Evolutionary conservation across 345 rosid genomes (phyloP).

Genomic region (Eucalyptus pauciflora): DNA sequence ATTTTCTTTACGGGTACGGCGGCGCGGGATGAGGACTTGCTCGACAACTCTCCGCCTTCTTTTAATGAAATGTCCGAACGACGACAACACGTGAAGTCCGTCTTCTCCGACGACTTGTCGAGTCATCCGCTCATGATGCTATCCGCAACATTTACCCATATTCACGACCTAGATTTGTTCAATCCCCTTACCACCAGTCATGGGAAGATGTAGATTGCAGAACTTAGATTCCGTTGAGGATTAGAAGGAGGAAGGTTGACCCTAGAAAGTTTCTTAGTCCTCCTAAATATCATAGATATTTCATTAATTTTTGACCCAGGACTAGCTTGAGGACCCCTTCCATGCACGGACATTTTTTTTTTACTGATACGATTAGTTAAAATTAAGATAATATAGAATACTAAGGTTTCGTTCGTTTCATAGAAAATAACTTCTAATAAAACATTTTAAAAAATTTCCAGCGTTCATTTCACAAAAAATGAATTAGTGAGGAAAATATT

Average conservation of each 20-base stretch:
- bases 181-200: too few relatives aligned
- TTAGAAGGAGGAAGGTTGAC: not conserved
- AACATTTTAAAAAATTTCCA: accelerated
- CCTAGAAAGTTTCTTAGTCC: not conserved
- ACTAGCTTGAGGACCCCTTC: not conserved
- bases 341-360: not conserved
- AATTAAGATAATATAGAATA: too few relatives aligned
- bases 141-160: not conserved
- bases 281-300: not conserved
- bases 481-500: too few relatives aligned
- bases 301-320: too few relatives aligned
- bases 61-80: too few relatives aligned
- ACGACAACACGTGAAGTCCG: too few relatives aligned
- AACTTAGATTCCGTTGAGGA: not conserved
- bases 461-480: too few relatives aligned
- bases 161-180: accelerated
- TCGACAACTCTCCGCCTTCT: not conserved
- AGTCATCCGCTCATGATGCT: not conserved
- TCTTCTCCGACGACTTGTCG: not conserved
- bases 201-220: not conserved
- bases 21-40: accelerated
- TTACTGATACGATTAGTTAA: too few relatives aligned
- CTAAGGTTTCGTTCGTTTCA: accelerated
- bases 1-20: accelerated
- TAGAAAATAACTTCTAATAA: accelerated